Base-by-base conservation (phyloP, 805 yeast genomes). In the Grigorovia yakushimaensis region DNA sequence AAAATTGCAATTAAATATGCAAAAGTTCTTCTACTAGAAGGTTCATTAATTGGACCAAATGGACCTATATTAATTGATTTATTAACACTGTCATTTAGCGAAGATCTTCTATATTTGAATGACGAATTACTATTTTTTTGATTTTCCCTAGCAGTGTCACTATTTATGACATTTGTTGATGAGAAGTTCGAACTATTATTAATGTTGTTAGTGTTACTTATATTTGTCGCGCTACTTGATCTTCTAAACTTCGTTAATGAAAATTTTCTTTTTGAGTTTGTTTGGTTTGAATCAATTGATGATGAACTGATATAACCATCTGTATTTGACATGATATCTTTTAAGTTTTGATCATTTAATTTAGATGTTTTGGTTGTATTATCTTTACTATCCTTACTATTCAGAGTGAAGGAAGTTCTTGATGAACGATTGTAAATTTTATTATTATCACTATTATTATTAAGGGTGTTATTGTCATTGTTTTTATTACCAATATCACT, bases 1-100 rank as follows among this genome's bases (percentile, higher is more conserved):
- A 93, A 72, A 35, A 89, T 88, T 1, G 95, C 93, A 49, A 93
- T 86, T 43, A 93, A 70, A 60, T 89, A 86, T 0, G 96, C 93
- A 70, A 91, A 93, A 1, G 89, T 81, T 64, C 88, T 83, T 53
- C 96, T 76, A 41, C 95, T 84, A 1, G 93, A 80, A n/a, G 83
- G 78, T 56, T 82, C 83, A 58, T 83, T 84, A 33, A 93, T 72
- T 0, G 97, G 95, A 0, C 98, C 98, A 68, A 93, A 93, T 0
- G 98, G 98, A 2, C 88, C 68, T 43, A 62, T 59, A 41, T 57
- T 63, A 20, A 65, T 56, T 39, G 53, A 57, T 30, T 49, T 51
- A 37, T 56, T 54, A 21, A 55, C 53, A 27, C 54, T 56, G 40
- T 56, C 54, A 19, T 53, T 56, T 7, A 66, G 54, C 1, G 68